These are phyloP conservation scores for Plasmodium gonderi DNA, from an alignment of 169 alveolate species.

Conservation along the genomic window DNA sequence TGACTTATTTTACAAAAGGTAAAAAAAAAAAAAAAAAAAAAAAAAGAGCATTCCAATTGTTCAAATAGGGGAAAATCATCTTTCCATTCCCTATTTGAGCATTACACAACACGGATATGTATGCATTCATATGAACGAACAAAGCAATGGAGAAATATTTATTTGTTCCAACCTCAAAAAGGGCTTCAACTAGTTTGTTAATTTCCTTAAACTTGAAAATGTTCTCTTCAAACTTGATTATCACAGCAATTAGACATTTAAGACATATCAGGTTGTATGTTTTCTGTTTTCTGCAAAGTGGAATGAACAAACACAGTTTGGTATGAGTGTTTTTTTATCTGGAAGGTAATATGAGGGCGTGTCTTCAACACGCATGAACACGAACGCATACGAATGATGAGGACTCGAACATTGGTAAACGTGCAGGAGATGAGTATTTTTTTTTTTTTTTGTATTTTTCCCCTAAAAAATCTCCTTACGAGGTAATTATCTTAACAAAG, in stretches of 20 bases:
- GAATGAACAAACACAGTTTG: neutral
- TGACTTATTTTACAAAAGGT: neutral
- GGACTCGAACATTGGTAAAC: too few relatives aligned
- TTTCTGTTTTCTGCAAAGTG: slow-evolving; percentile 42
- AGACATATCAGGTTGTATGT: slow-evolving; percentile 68
- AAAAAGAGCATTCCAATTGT: neutral
- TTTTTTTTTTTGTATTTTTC: neutral
- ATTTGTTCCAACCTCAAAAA: slow-evolving; percentile 39
- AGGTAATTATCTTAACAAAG: slow-evolving; percentile 55
- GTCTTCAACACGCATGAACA: too few relatives aligned
- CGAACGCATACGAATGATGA: too few relatives aligned
- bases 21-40: neutral
- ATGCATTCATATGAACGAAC: neutral
- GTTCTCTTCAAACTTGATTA: slow-evolving; percentile 62
- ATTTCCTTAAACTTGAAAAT: slow-evolving; percentile 61
- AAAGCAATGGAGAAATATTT: neutral
- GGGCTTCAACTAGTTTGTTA: slow-evolving; percentile 47
- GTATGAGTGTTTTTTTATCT: neutral
- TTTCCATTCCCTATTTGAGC: too few relatives aligned
- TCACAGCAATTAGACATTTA: slow-evolving; percentile 60
- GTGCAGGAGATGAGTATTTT: too few relatives aligned
- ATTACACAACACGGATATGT: neutral
- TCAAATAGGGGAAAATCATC: too few relatives aligned
- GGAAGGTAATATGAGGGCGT: too few relatives aligned
- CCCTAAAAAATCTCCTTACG: slow-evolving; percentile 21